These are phyloP conservation scores for Monilinia vaccinii-corymbosi DNA, from an alignment of 2,329 filamentous ascomycete genomes.

Conservation along the genomic window DNA sequence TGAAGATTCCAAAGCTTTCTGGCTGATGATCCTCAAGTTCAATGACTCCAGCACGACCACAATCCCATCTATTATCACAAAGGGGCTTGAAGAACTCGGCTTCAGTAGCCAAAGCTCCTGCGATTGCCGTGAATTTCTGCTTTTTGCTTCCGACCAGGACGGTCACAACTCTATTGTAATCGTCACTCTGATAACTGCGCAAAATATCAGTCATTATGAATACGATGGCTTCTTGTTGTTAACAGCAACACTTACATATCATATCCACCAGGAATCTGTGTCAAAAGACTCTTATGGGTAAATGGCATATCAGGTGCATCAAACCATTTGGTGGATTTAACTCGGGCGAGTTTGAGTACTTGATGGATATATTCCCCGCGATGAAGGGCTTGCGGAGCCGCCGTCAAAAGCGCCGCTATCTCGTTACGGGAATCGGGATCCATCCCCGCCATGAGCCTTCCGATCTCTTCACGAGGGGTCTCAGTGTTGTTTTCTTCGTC, in stretches of 20 bases:
- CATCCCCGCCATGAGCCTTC: not conserved
- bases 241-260: not conserved
- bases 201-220: not conserved
- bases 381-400: too few relatives aligned
- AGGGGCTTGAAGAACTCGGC: not conserved
- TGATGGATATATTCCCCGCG: rapidly evolving
- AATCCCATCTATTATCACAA: not conserved
- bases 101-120: not conserved
- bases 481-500: not conserved
- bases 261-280: not conserved
- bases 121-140: not conserved
- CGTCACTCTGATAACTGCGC: not conserved
- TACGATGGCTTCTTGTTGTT: not conserved
- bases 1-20: not conserved
- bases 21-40: not conserved
- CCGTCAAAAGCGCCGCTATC: not conserved
- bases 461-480: not conserved
- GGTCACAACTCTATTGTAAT: not conserved
- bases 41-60: not conserved
- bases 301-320: not conserved
- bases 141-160: not conserved
- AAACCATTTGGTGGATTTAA: not conserved
- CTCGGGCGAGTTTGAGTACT: not conserved
- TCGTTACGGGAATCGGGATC: not conserved
- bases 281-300: not conserved